phyloP scores from a whole-genome alignment of 306 rosid genomes.

The Acacia confusa region DNA sequence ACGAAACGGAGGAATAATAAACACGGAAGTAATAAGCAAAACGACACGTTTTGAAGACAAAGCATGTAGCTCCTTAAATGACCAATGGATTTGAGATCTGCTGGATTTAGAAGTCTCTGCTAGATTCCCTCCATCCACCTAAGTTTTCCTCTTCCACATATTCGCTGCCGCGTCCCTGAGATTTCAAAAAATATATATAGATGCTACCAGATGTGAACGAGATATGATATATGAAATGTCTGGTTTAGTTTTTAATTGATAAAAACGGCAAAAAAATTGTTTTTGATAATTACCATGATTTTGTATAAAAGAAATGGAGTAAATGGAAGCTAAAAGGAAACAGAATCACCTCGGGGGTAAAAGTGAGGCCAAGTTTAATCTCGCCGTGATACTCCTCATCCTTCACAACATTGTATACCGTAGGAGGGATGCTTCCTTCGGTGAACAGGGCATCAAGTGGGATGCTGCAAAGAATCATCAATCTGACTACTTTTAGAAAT shows the following conservation, averaged over 20 bases:
- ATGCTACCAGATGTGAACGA: neutral
- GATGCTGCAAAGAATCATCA: constrained; percentile 44
- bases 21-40: neutral
- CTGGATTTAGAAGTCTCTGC: constrained; percentile 1
- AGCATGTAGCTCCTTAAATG: neutral
- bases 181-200: neutral
- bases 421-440: constrained; percentile 55
- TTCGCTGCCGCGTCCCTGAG: constrained; percentile 13
- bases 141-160: constrained; percentile 24
- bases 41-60: neutral
- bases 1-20: neutral
- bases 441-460: constrained; percentile 47
- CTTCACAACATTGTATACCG: constrained; percentile 64
- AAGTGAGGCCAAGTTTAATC: constrained; percentile 51
- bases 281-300: neutral
- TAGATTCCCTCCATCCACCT: constrained; percentile 79
- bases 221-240: neutral
- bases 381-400: constrained; percentile 54
- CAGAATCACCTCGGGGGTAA: constrained; percentile 44
- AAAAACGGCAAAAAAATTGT: neutral
- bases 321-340: neutral
- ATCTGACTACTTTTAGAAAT: neutral
- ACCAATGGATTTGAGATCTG: neutral
- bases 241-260: neutral
- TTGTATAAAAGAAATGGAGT: neutral